phyloP scores from a whole-genome alignment of 768 basidiomycete genomes.

The Dictyophora rubrovolvata region DNA sequence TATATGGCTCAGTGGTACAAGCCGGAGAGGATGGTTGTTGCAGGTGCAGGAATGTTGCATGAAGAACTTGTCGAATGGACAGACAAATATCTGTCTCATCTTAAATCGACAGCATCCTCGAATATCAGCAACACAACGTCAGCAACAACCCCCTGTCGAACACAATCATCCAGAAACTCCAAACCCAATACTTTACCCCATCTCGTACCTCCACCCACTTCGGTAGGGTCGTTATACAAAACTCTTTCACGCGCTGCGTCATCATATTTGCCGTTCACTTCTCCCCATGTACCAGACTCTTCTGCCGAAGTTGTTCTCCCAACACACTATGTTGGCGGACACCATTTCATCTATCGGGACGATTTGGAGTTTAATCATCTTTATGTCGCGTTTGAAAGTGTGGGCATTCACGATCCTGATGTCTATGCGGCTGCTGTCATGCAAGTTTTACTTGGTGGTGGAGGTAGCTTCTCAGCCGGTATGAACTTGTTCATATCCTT shows the following conservation, averaged over 20 bases:
- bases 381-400: conserved; percentile 86
- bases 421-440: conserved; percentile 90
- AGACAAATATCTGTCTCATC: conserved; percentile 73
- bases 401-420: conserved; percentile 83
- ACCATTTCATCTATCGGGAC: conserved; percentile 53
- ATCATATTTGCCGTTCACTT: conserved; percentile 43
- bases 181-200: conserved; percentile 38
- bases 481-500: conserved; percentile 11
- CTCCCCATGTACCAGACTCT: conserved; percentile 8
- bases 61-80: conserved; percentile 78
- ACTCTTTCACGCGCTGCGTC: conserved; percentile 71
- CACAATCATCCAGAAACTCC: conserved; percentile 22
- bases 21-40: conserved; percentile 92
- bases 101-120: conserved; percentile 28
- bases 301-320: conserved; percentile 27
- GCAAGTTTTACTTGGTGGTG: conserved; percentile 91
- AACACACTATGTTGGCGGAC: conserved; percentile 76
- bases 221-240: conserved; percentile 47
- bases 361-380: conserved; percentile 80
- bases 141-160: conserved; percentile 13
- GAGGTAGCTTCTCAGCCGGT: conserved; percentile 93
- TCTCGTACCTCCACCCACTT: conserved; percentile 38
- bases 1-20: conserved; percentile 77
- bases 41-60: conserved; percentile 88
- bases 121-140: conserved; percentile 11